A percentile compares a stretch with the other conserved stretches of the same genome.
These are phyloP conservation scores for Linnemannia exigua DNA, from an alignment of 192 early-diverging fungal genomes.

Conservation along the genomic window DNA sequence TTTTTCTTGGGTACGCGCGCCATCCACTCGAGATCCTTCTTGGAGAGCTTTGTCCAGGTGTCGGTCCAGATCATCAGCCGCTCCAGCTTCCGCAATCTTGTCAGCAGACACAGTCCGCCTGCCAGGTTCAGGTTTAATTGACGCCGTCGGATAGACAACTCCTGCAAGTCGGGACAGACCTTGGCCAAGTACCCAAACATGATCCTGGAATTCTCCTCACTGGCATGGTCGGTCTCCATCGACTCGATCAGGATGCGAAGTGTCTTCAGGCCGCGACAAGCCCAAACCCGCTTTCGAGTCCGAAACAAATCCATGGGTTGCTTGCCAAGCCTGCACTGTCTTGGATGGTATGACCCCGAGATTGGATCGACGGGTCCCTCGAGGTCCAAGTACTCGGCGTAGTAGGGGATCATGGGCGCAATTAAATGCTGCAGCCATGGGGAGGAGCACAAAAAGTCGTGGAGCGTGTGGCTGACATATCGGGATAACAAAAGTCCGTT, in stretches of 20 bases:
- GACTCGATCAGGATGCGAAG: constrained; percentile 12
- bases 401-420: not conserved
- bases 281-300: constrained; percentile 6
- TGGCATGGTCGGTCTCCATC: not conserved
- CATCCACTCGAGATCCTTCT: constrained; percentile 3
- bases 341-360: not conserved
- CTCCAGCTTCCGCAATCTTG: not conserved
- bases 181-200: constrained; percentile 1
- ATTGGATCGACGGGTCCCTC: not conserved
- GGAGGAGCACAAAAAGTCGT: constrained; percentile 6
- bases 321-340: not conserved
- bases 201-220: not conserved
- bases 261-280: constrained; percentile 3
- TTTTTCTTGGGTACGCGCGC: not conserved
- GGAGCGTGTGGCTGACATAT: not conserved
- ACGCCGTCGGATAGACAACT: not conserved
- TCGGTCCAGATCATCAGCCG: not conserved
- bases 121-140: constrained; percentile 4
- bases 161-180: constrained; percentile 4
- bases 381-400: constrained; percentile 1
- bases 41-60: not conserved
- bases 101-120: not conserved
- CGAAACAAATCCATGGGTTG: not conserved
- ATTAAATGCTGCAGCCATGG: constrained; percentile 8
- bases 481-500: not conserved